These are phyloP conservation scores for Quercus wislizeni DNA, from an alignment of 306 rosid species.

Conservation along the genomic window DNA sequence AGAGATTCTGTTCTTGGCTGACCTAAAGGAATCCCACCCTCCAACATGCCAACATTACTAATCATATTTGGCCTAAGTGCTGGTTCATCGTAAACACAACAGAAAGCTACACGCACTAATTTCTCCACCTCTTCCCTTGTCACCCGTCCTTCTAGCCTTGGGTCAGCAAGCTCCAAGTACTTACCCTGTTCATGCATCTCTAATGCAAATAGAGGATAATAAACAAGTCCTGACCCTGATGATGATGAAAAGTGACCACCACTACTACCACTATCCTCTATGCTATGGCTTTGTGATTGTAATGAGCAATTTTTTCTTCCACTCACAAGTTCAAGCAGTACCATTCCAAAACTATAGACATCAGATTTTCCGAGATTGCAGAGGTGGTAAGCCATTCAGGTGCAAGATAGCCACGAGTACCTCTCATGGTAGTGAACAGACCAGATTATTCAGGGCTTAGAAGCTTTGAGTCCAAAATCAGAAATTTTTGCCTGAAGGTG, in stretches of 20 bases:
- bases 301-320: conserved; percentile 73
- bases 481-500: conserved; percentile 78
- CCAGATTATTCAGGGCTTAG: conserved; percentile 75
- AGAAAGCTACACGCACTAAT: conserved; percentile 67
- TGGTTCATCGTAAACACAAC: conserved; percentile 92
- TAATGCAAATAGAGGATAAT: conserved; percentile 75
- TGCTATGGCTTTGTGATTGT: conserved; percentile 59
- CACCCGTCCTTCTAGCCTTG: conserved; percentile 67
- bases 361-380: conserved; percentile 82
- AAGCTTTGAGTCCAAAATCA: conserved; percentile 86
- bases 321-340: conserved; percentile 73
- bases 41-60: conserved; percentile 73
- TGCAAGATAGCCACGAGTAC: conserved; percentile 90
- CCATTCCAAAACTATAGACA: conserved; percentile 93
- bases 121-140: conserved; percentile 64
- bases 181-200: conserved; percentile 83
- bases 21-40: conserved; percentile 62
- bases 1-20: conserved; percentile 70
- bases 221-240: conserved; percentile 49
- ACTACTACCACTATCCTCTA: conserved; percentile 50
- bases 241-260: conserved; percentile 53
- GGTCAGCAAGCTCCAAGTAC: conserved; percentile 76
- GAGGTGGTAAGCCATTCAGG: conserved; percentile 96
- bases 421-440: conserved; percentile 93
- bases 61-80: conserved; percentile 74